Evolutionary conservation across 768 basidiomycete genomes (phyloP).

Genomic region (Hebeloma cylindrosporum): DNA sequence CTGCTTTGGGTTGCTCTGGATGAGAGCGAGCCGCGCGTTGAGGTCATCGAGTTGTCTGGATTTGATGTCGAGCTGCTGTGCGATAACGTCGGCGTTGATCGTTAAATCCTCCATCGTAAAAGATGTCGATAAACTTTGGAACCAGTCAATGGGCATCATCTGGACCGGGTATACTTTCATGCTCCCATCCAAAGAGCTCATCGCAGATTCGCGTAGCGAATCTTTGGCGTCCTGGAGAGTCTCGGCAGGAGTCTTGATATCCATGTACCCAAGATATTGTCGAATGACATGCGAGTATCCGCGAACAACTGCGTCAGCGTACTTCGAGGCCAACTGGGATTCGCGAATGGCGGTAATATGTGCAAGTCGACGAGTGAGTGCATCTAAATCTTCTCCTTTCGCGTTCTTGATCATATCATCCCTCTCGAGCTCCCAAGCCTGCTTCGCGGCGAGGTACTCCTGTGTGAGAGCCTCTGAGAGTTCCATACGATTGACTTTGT

Average conservation of each 20-base stretch:
- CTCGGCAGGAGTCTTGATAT: slow-evolving; percentile 24
- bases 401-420: slow-evolving; percentile 24
- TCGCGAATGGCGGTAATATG: slow-evolving; percentile 28
- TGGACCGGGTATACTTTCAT: slow-evolving; percentile 28
- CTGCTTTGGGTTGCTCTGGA: slow-evolving; percentile 17
- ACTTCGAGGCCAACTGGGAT: slow-evolving; percentile 26
- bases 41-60: slow-evolving; percentile 25
- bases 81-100: slow-evolving; percentile 22
- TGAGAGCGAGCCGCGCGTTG: slow-evolving; percentile 20
- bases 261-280: slow-evolving; percentile 28
- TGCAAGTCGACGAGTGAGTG: slow-evolving; percentile 23
- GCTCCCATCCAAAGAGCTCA: slow-evolving; percentile 26
- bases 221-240: slow-evolving; percentile 28
- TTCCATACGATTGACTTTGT: slow-evolving; percentile 27
- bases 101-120: slow-evolving; percentile 31
- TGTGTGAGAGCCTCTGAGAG: slow-evolving; percentile 25
- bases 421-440: slow-evolving; percentile 30
- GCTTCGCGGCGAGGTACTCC: slow-evolving; percentile 28
- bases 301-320: slow-evolving; percentile 29
- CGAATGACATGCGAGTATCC: slow-evolving; percentile 28
- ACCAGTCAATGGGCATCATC: slow-evolving; percentile 29
- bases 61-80: slow-evolving; percentile 24
- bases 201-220: slow-evolving; percentile 26
- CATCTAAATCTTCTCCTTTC: slow-evolving; percentile 16
- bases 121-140: slow-evolving; percentile 25